Evolutionary conservation across 164 flowering plant genomes (phyloP).

Genomic region (Warburgia ugandensis): DNA sequence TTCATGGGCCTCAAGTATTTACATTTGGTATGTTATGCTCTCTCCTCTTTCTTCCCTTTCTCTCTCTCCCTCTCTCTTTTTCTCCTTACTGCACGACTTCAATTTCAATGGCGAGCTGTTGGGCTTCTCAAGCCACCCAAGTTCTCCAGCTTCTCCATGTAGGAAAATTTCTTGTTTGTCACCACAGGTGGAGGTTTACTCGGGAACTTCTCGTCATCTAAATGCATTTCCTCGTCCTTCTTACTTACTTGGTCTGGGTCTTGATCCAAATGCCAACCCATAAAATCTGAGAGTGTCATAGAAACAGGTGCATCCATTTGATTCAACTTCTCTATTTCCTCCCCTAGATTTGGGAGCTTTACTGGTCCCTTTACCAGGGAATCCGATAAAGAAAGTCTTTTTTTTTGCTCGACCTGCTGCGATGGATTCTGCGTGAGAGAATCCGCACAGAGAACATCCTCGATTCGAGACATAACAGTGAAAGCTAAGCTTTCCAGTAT

Average conservation of each 20-base stretch:
- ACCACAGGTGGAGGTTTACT: slow-evolving; percentile 26
- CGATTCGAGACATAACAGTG: slow-evolving; percentile 62
- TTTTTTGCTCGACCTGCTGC: slow-evolving; percentile 12
- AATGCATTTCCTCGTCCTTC: slow-evolving; percentile 18
- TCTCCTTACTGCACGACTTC: not conserved
- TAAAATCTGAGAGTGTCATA: slow-evolving; percentile 77
- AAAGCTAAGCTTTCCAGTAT: slow-evolving; percentile 79
- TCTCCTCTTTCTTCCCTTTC: slow-evolving; percentile 2
- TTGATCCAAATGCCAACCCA: slow-evolving; percentile 61
- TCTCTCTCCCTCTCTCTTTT: slow-evolving; percentile 8
- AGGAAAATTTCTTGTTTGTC: slow-evolving; percentile 44
- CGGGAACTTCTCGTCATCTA: slow-evolving; percentile 16
- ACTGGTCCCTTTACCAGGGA: slow-evolving; percentile 8
- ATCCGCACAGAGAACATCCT: slow-evolving; percentile 67
- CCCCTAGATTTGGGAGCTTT: slow-evolving; percentile 21
- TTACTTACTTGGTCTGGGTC: slow-evolving; percentile 21
- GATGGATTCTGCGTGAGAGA: slow-evolving; percentile 36
- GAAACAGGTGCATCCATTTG: slow-evolving; percentile 36
- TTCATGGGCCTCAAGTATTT: slow-evolving; percentile 15
- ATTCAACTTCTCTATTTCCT: slow-evolving; percentile 29
- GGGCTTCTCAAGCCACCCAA: slow-evolving; percentile 78
- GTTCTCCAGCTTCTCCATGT: slow-evolving; percentile 60
- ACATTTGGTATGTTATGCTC: slow-evolving; percentile 14
- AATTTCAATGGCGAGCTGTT: slow-evolving; percentile 60
- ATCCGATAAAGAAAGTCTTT: slow-evolving; percentile 7